Base-by-base conservation (phyloP, 371 early-diverging fungal species). In the Scutellospora calospora region DNA sequence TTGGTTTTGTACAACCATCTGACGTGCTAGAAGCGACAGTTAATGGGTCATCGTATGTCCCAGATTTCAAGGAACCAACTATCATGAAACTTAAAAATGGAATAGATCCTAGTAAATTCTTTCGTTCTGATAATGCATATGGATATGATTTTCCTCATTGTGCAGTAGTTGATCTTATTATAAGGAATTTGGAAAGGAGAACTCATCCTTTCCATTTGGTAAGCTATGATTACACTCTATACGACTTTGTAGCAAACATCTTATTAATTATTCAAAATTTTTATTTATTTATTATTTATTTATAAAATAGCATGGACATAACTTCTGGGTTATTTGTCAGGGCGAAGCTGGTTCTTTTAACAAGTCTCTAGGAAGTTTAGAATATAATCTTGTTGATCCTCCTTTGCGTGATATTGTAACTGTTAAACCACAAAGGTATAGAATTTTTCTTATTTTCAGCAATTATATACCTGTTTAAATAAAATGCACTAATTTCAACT, bases 121-220 rank as follows among this genome's bases (percentile, higher is more conserved):
- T 9, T 9, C 0, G 0, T 45, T 45, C 45, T 0, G 45, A 45
- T 45, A 45, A 45, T 45, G 45, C 45, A 45, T 45, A 45, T 45
- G 45, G 9, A 11, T 45, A 45, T 11, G 1, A 45, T 45, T 11
- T 45, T 45, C 11, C 45, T 11, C 8, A 12, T 45, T 2, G 9
- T 45, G 5, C 45, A 45, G 11, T 11, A 45, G 45, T 45, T 45
- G 45, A 45, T 1, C 0, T 45, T 45, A 1, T 45, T 8, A 0
- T 45, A 12, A 45, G 5, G 1, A 45, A 45, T 45, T 2, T 0
- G 2, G 45, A 45, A 45, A 45, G 1, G 0, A 45, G 45, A 45
- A 35, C 29, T 25, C 76, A 76, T 59, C 76, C 76, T 57, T 76
- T 76, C 25, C 76, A 76, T 76, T 22, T 76, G 65, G 65, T 65